phyloP scores from a whole-genome alignment of 257 asterid species.

The Solanum sitiens region DNA sequence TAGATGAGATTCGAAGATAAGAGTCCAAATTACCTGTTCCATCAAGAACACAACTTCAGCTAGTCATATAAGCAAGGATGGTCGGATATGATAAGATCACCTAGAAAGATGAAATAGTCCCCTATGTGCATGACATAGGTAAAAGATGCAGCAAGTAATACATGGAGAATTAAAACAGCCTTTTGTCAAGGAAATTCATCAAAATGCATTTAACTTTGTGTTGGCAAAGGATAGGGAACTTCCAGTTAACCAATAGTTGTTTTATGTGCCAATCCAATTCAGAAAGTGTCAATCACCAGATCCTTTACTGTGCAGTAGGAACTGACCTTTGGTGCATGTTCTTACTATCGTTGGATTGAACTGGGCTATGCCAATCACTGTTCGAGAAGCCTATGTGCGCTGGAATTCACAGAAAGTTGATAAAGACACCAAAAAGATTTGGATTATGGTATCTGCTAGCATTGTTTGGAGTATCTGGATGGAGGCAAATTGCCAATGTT shows the following conservation, averaged over 20 bases:
- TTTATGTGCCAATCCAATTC: not conserved
- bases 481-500: not conserved
- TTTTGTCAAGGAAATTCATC: not conserved
- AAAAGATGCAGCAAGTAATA: not conserved
- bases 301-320: not conserved
- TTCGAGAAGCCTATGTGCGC: not conserved
- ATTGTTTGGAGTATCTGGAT: not conserved
- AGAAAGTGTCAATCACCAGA: not conserved
- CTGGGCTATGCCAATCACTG: not conserved
- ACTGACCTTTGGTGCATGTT: not conserved
- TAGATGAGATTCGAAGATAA: constrained; percentile 58
- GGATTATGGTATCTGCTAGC: not conserved
- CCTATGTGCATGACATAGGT: not conserved
- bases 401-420: not conserved
- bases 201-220: not conserved
- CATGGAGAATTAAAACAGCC: not conserved
- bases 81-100: not conserved
- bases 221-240: not conserved
- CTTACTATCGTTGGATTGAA: not conserved
- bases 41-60: constrained; percentile 5
- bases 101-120: not conserved
- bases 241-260: not conserved
- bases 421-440: not conserved
- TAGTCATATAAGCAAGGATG: not conserved
- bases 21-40: constrained; percentile 65